Evolutionary conservation across 108 stramenopile species (phyloP), one percentile per base, ranked within the genome.

Genomic region (Pseudonitzschia multiseries): DNA sequence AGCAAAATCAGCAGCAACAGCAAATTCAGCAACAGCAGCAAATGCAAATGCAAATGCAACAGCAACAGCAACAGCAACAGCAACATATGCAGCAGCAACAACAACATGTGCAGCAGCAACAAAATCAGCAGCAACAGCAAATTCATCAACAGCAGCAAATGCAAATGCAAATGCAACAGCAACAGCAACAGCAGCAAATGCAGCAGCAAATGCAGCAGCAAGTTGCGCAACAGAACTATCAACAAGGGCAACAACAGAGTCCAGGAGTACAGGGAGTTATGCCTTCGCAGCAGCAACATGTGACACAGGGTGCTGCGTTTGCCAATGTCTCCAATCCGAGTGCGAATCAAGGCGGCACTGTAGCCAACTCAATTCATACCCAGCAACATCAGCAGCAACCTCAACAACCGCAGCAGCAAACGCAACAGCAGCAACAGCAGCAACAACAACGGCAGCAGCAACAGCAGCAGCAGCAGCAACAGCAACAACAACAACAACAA

Each of bases 31-130:
- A 31, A 1, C 54, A 42, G 0, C 33, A 27, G 26, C 54, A 40
- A 4, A 24, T 21, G 27, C 32, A 18, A 48, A 29, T 28, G n/a
- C 70, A 36, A 32, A 40, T n/a, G 42, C 63, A 63, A 52, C 61
- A 73, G 0, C 63, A 53, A 52, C 61, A 31, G 15, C 76, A 70
- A 28, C 61, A 61, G 20, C 17, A 44, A 4, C 29, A 46, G 29
- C 77, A 78, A 67, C 77, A 61, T 42, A 64, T 22, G 65, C 27
- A 36, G 65, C 42, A 66, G 24, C 41, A 13, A n/a, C 72, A 65
- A 67, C 20, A 66, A 9, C 32, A n/a, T 17, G 8, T n/a, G 18
- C 61, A 62, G 8, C 32, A 62, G 36, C 28, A 24, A 15, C 64
- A 65, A 48, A 20, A 73, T 41, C 9, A 20, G 15, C 41, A 21